phyloP scores from a whole-genome alignment of 2,329 filamentous ascomycete species.

The Lasiodiplodia hormozganensis region DNA sequence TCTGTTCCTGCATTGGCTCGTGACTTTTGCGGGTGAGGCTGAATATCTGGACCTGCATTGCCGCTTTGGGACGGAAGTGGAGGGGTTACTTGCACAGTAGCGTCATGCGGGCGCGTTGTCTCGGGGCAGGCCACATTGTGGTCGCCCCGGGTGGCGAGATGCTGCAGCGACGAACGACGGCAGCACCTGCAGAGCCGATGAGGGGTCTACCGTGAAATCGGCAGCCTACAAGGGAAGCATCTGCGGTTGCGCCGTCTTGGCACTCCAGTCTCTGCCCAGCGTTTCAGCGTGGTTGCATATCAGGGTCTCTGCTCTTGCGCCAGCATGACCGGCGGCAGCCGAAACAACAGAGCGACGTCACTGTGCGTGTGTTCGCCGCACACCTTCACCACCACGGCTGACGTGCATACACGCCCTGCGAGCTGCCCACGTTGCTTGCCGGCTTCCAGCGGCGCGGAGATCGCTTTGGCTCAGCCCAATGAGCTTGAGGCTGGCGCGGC shows the following conservation, averaged over 20 bases:
- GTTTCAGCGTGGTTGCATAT: constrained; percentile 12
- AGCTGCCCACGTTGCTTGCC: constrained; percentile 21
- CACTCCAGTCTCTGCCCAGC: not conserved
- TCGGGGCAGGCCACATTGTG: not conserved
- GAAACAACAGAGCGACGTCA: constrained; percentile 17
- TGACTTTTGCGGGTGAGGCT: constrained; percentile 20
- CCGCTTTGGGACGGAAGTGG: constrained; percentile 5
- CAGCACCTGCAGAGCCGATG: not conserved
- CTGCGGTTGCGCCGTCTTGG: not conserved
- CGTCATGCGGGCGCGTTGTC: constrained; percentile 23
- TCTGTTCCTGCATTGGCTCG: constrained; percentile 24
- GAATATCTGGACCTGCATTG: not conserved
- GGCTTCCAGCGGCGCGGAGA: constrained; percentile 4
- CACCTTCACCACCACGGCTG: constrained; percentile 20
- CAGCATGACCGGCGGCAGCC: constrained; percentile 11
- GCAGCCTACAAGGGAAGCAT: not conserved
- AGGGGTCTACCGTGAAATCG: not conserved
- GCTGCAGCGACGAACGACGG: constrained; percentile 9
- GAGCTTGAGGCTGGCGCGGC: constrained; percentile 4
- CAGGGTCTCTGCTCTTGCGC: constrained; percentile 15
- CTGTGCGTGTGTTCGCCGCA: not conserved
- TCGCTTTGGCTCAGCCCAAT: constrained; percentile 11
- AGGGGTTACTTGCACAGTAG: not conserved
- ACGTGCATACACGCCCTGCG: constrained; percentile 17
- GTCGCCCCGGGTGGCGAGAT: constrained; percentile 10